Evolutionary conservation across 768 basidiomycete species (phyloP).

Genomic region (Agrocybe praecox): DNA sequence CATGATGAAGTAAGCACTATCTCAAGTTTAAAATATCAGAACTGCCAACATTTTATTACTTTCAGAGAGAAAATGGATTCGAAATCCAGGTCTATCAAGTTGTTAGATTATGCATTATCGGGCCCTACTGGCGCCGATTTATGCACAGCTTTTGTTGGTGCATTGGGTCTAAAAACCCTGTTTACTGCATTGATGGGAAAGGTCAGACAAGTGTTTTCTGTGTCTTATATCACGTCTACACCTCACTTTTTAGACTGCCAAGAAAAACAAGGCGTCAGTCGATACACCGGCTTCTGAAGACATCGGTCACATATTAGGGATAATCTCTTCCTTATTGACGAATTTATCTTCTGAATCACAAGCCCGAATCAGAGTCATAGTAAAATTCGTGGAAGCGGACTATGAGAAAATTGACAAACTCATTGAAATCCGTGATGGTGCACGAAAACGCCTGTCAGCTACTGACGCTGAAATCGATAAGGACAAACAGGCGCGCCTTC

Average conservation of each 20-base stretch:
- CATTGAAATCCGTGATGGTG: conserved; percentile 80
- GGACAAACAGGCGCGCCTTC: conserved; percentile 61
- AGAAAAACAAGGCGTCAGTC: conserved; percentile 61
- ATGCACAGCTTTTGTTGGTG: conserved; percentile 88
- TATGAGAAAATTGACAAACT: conserved; percentile 97
- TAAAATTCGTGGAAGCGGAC: conserved; percentile 91
- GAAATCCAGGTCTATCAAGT: conserved; percentile 84
- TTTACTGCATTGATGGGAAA: conserved; percentile 96
- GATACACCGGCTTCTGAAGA: conserved; percentile 72
- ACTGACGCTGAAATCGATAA: conserved; percentile 68
- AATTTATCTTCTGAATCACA: conserved; percentile 87
- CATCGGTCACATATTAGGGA: conserved; percentile 83
- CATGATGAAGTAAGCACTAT: conserved; percentile 81
- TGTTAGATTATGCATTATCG: conserved; percentile 89
- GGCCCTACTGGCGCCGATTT: conserved; percentile 65
- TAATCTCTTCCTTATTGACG: conserved; percentile 84
- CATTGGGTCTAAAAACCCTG: conserved; percentile 83
- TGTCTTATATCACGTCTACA: not conserved
- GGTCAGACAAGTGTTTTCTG: conserved; percentile 41
- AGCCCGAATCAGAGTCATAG: conserved; percentile 75
- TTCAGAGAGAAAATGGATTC: conserved; percentile 81
- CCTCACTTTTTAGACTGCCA: conserved; percentile 40
- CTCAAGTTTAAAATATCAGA: conserved; percentile 7
- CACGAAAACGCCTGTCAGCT: conserved; percentile 57
- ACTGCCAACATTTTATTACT: not conserved